phyloP scores from a whole-genome alignment of 352 stramenopile genomes.

The Phytopythium delawarense region DNA sequence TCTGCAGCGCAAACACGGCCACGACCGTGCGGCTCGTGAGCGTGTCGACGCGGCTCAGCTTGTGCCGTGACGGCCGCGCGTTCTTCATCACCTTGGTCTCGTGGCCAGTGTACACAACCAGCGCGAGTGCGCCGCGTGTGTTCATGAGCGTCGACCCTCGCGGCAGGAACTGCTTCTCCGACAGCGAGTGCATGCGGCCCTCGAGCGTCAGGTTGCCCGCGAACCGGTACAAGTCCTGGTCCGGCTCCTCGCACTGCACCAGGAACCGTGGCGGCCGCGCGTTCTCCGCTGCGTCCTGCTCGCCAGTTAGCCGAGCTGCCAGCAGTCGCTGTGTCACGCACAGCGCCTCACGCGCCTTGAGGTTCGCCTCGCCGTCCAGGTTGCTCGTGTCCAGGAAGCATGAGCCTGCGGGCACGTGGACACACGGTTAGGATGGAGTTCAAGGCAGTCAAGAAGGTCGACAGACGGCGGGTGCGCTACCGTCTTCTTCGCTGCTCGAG shows the following conservation, averaged over 20 bases:
- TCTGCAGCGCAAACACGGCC: constrained; percentile 69
- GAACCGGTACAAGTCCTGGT: constrained; percentile 79
- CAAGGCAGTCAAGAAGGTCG: background rate
- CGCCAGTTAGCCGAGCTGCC: background rate
- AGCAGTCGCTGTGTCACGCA: constrained; percentile 28
- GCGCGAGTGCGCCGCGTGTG: constrained; percentile 64
- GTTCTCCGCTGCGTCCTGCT: background rate
- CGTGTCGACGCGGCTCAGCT: constrained; percentile 78
- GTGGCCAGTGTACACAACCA: constrained; percentile 79
- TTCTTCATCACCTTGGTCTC: constrained; percentile 93
- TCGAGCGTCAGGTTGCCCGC: constrained; percentile 64
- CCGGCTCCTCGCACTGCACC: constrained; percentile 72
- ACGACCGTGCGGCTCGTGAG: constrained; percentile 78
- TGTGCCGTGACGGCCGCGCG: constrained; percentile 69
- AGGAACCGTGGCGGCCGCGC: constrained; percentile 30
- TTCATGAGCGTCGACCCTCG: constrained; percentile 78
- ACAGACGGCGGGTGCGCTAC: constrained; percentile 10
- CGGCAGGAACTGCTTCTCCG: constrained; percentile 71
- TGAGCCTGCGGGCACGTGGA: constrained; percentile 23
- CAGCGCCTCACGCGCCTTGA: constrained; percentile 61
- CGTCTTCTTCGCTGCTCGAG: constrained; percentile 76
- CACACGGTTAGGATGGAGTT: background rate
- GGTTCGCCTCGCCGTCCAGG: constrained; percentile 74
- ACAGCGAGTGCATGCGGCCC: constrained; percentile 57
- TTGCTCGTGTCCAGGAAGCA: constrained; percentile 86